Evolutionary conservation across 768 basidiomycete genomes (phyloP), one percentile per base, ranked within the genome.

Genomic region (Lentinula edodes): DNA sequence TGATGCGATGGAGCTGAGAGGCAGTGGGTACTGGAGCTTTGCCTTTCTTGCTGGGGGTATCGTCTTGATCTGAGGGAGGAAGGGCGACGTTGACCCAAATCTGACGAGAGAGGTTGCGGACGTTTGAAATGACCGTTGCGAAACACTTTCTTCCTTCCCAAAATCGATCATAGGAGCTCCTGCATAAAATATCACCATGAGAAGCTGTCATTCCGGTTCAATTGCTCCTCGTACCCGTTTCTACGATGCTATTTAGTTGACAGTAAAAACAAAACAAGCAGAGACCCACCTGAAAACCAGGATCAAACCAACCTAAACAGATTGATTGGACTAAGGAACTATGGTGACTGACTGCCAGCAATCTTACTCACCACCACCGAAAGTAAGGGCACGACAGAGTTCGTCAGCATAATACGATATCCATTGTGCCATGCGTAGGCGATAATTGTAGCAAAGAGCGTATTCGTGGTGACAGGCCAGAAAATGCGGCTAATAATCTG

Each of bases 71-170:
- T 3, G 75, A 68, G 1, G 83, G 84, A 3, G 90, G 88, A 6
- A 87, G 77, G n/a, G 80, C 78, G 58, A 88, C 87, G 65, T 89
- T 84, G 60, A 94, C 73, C 93, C 93, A 95, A 52, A 93, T 75
- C 66, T 87, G 80, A 28, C 92, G 87, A 10, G 88, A 74, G 52
- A 95, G 79, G 71, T 89, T 93, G 63, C 92, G 89, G 58, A 86
- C 84, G 68, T 88, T 86, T 13, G 91, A 82, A 10, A 82, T 84
- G 60, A 95, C 71, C 7, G 83, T 67, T 0, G 88, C 86, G 68
- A 95, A 95, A 46, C 86, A 84, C 72, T 91, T 96, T 65, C 95
- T 80, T 52, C 94, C 95, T 76, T 95, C 93, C 81, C 87, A 91
- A 67, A 87, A 93, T 38, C 91, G 86, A 67, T 93, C 90, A 66